These are phyloP conservation scores for Talaromyces rugulosus DNA, from an alignment of 2,329 filamentous ascomycete genomes.

Conservation along the genomic window DNA sequence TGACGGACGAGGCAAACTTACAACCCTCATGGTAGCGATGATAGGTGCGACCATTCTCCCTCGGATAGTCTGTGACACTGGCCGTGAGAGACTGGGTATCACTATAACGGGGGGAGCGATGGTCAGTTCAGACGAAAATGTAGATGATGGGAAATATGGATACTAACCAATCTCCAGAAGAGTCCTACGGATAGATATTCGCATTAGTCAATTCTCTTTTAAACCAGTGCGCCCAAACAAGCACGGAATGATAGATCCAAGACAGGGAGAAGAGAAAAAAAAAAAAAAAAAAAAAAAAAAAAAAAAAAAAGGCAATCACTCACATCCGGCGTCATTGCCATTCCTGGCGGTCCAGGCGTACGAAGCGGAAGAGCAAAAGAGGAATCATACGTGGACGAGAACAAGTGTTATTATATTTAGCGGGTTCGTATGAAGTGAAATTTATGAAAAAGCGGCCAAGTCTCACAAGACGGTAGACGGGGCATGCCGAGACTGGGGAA, in stretches of 20 bases:
- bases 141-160: not conserved
- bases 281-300: not conserved
- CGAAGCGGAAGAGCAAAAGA: not conserved
- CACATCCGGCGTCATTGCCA: conserved; percentile 15
- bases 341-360: not conserved
- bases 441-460: not conserved
- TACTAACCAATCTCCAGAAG: conserved; percentile 14
- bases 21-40: conserved; percentile 43
- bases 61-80: conserved; percentile 41
- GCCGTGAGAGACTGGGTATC: conserved; percentile 41
- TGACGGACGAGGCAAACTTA: conserved; percentile 19
- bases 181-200: conserved; percentile 7
- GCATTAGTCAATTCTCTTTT: not conserved
- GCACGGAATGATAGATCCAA: not conserved
- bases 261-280: not conserved
- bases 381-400: not conserved
- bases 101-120: conserved; percentile 16
- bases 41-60: conserved; percentile 40
- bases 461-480: not conserved
- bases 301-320: conserved; percentile 3
- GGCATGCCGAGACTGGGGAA: conserved; percentile 1
- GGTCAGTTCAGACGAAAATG: not conserved
- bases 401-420: not conserved
- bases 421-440: not conserved
- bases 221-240: not conserved